phyloP scores from a whole-genome alignment of 495 filamentous ascomycete species.

The Staphylotrichum longicolle region DNA sequence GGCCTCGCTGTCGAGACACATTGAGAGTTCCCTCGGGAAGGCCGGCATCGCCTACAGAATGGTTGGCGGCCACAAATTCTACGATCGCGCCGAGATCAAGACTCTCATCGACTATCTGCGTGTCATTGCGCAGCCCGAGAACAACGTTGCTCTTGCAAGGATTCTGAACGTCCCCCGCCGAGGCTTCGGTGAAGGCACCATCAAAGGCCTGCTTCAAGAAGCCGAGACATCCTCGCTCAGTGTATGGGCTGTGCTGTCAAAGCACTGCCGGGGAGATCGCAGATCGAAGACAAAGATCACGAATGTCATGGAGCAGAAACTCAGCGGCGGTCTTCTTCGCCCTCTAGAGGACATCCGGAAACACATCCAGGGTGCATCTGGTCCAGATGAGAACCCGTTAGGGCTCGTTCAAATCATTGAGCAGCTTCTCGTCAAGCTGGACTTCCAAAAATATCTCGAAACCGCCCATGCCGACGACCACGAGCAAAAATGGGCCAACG shows the following conservation, averaged over 20 bases:
- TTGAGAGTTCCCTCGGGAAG: constrained; percentile 81
- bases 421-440: constrained; percentile 68
- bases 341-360: constrained; percentile 59
- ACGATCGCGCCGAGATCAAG: constrained; percentile 89
- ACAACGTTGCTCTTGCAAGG: constrained; percentile 82
- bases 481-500: constrained; percentile 84
- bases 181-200: constrained; percentile 77
- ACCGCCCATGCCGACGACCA: constrained; percentile 70
- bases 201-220: constrained; percentile 68
- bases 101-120: constrained; percentile 84
- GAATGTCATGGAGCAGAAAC: constrained; percentile 60
- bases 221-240: constrained; percentile 66
- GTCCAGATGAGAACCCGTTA: constrained; percentile 34
- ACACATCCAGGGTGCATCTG: constrained; percentile 52
- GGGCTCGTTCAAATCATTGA: constrained; percentile 70
- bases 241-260: constrained; percentile 71
- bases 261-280: constrained; percentile 66
- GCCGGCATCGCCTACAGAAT: constrained; percentile 88
- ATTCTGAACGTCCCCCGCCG: constrained; percentile 84
- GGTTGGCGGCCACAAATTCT: constrained; percentile 90
- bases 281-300: constrained; percentile 65
- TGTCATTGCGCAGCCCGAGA: constrained; percentile 78
- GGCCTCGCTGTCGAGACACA: constrained; percentile 74
- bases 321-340: constrained; percentile 45
- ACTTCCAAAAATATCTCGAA: constrained; percentile 70